These are phyloP conservation scores for Hanseniaspora hatyaiensis DNA, from an alignment of 805 yeast species.

Conservation along the genomic window DNA sequence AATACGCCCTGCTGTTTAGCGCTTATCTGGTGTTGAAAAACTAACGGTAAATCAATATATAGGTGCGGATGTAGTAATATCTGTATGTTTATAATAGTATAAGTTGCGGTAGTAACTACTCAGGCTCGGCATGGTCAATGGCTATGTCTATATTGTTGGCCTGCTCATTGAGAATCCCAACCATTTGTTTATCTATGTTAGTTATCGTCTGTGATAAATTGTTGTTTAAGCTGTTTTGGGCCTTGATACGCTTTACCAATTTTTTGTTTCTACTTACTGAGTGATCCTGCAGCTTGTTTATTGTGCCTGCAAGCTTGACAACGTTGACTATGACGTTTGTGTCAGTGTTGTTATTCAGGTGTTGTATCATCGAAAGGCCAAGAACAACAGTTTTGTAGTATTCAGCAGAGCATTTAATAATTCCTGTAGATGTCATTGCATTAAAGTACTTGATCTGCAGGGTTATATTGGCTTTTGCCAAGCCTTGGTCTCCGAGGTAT, in stretches of 20 bases:
- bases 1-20: too few species aligned
- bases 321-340: slow-evolving; percentile 46
- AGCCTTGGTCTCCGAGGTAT: slow-evolving; percentile 69
- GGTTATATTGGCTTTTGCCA: slow-evolving; percentile 50
- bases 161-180: not conserved
- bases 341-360: slow-evolving; percentile 14
- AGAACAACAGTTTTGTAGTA: slow-evolving; percentile 52
- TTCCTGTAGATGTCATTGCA: slow-evolving; percentile 70
- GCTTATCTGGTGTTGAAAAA: too few species aligned
- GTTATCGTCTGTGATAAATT: not conserved
- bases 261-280: slow-evolving; percentile 42
- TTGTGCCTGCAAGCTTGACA: slow-evolving; percentile 72
- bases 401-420: slow-evolving; percentile 61
- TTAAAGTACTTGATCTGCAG: slow-evolving; percentile 69
- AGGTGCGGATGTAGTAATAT: too few species aligned
- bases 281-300: slow-evolving; percentile 65
- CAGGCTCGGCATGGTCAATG: not conserved
- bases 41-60: too few species aligned
- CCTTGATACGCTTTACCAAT: slow-evolving; percentile 23
- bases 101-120: too few species aligned
- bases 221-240: slow-evolving; percentile 4
- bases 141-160: not conserved
- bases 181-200: too few species aligned
- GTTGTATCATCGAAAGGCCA: slow-evolving; percentile 47
- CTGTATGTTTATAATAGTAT: too few species aligned